Conservation (phyloP, 2,329 filamentous ascomycete genomes). For the Colletotrichum sp. region DNA sequence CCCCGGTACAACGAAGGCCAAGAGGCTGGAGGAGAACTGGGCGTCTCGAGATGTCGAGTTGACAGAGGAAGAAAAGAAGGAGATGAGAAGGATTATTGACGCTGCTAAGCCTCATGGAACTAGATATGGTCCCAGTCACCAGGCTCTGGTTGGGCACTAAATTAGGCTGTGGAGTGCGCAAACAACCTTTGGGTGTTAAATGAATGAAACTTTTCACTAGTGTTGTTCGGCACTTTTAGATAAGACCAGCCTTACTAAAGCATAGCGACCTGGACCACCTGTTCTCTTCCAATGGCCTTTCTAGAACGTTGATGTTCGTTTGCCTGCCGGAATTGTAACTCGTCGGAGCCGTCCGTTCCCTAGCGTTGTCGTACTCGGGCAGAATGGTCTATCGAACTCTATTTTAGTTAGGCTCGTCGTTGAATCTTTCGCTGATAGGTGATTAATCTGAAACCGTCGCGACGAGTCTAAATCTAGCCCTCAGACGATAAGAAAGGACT, state of each 20-base stretch:
- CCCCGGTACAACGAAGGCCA: constrained; percentile 47
- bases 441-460: neutral
- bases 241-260: neutral
- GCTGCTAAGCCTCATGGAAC: constrained; percentile 39
- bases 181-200: neutral
- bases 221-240: neutral
- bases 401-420: neutral
- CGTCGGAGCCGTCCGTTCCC: neutral
- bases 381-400: neutral
- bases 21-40: constrained; percentile 45
- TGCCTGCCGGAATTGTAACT: neutral
- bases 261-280: neutral
- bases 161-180: neutral
- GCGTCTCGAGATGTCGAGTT: constrained; percentile 38
- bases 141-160: constrained; percentile 20
- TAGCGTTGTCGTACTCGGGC: neutral
- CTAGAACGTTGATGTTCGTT: neutral
- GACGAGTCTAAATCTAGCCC: neutral
- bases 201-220: neutral
- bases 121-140: constrained; percentile 29
- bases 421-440: neutral
- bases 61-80: constrained; percentile 39
- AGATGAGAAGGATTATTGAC: constrained; percentile 44
- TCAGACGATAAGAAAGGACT: neutral
- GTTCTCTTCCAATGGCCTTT: neutral